Conservation (phyloP, 331 rosid genomes). For the Pyrus hybrid region DNA sequence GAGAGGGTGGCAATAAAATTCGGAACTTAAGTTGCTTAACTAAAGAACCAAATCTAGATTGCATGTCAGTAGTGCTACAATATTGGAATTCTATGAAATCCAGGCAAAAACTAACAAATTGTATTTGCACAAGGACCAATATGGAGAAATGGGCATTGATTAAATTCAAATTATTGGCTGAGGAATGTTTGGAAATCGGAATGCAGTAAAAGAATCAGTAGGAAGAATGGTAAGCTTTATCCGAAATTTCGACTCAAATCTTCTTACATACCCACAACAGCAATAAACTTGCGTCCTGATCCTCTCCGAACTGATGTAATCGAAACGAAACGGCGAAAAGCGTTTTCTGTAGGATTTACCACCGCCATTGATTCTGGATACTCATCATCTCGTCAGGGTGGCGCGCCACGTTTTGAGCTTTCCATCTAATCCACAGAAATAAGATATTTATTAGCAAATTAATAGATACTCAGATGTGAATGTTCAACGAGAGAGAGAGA, state of each 20-base stretch:
- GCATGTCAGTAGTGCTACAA: conserved; percentile 16
- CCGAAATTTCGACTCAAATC: background rate
- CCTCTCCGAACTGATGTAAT: background rate
- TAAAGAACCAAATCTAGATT: conserved; percentile 8
- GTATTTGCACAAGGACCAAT: background rate
- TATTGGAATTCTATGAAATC: background rate
- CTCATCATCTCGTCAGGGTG: background rate
- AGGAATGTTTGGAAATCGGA: background rate
- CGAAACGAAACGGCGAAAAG: background rate
- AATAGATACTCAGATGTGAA: background rate
- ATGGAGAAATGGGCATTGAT: background rate
- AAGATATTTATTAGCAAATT: background rate
- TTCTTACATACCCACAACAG: background rate
- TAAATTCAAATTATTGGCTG: background rate
- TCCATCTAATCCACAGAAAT: background rate
- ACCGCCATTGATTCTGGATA: background rate
- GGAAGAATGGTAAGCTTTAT: background rate
- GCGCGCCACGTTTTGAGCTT: background rate
- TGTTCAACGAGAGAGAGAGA: background rate
- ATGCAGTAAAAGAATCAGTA: background rate
- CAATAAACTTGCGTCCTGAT: background rate
- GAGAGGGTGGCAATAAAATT: background rate
- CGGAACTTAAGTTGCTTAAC: conserved; percentile 29
- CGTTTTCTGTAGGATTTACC: background rate
- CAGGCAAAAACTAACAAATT: background rate